Base-by-base conservation (phyloP, 2,329 filamentous ascomycete species). In the Coniochaeta ligniaria region DNA sequence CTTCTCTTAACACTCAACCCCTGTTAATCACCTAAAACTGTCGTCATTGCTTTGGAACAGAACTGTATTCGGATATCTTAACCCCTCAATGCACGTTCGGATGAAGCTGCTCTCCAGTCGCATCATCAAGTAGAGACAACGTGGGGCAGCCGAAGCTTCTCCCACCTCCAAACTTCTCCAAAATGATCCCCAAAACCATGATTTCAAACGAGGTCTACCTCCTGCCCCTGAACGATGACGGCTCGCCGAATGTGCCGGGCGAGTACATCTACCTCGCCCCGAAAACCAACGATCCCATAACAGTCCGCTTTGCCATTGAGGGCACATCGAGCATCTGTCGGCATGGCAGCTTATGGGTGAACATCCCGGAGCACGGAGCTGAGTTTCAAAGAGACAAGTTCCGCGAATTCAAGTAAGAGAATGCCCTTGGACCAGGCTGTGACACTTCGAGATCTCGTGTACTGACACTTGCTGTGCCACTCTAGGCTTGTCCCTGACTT, bases 301-400 rank as follows among this genome's bases (percentile, higher is more conserved):
- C 84, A 59, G 80, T 97, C 61, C 88, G 94, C 62, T 96, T 99
- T 75, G 86, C 92, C 67, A 94, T 97, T 67, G 90, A 97, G 75
- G 93, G 95, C 63, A 94, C 92, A 61, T 96, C 94, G 72, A 96
- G 94, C 63, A 95, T 99, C 79, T 97, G 93, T 75, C 86, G 92
- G 66, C 83, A 96, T 76, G 95, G 96, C 62, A 97, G 91, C 71
- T 82, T 99, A 64, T 99, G 95, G 94, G 89, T 96, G 70, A 99
- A 99, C 74, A 90, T 98, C 63, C 95, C 95, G 8, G 84, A 88
- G 63, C 81, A 87, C 68, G 92, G 88, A 62, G 78, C 85, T 57
- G 78, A 86, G 50, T 99, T 98, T 71, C 83, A 86, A 65, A 88
- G 95, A 67, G 82, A 89, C 69, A 82, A 83, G 36, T 99, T 96